Evolutionary conservation across 1,139 yeast species (phyloP).

Genomic region (Zygosaccharomyces pseudobailii): DNA sequence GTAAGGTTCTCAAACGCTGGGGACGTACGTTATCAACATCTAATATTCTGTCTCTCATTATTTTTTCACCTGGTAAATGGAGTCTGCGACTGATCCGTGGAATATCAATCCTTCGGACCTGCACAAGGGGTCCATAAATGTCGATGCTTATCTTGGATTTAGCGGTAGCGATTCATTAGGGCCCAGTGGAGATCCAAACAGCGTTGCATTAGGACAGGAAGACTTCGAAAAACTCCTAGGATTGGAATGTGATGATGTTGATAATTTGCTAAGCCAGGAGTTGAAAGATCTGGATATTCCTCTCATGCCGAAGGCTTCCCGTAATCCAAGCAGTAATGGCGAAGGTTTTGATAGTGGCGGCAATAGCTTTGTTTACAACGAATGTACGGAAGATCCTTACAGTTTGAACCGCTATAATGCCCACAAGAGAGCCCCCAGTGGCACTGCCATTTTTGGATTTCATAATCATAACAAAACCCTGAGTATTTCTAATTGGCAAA

Average conservation of each 20-base stretch:
- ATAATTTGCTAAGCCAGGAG: conserved; percentile 29
- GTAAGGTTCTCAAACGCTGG: background rate
- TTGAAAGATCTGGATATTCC: conserved; percentile 32
- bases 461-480: conserved; percentile 50
- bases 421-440: conserved; percentile 43
- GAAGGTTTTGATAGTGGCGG: conserved; percentile 1
- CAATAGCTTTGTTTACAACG: conserved; percentile 2
- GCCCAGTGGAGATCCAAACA: background rate
- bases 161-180: background rate
- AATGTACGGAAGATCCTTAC: conserved; percentile 3
- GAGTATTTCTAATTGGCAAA: conserved; percentile 27
- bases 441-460: conserved; percentile 63
- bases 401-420: conserved; percentile 7
- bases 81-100: conserved; percentile 14
- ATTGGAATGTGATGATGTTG: conserved; percentile 26
- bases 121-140: conserved; percentile 1
- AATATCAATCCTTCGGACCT: conserved; percentile 14
- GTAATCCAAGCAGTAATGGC: background rate
- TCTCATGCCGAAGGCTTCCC: conserved; percentile 17
- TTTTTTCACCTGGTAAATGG: conserved; percentile 5
- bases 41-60: background rate
- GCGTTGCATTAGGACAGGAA: conserved; percentile 3
- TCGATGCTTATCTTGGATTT: conserved; percentile 4
- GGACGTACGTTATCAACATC: background rate
- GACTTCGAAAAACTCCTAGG: conserved; percentile 13